Percentiles rank a stretch among this genome's conserved stretches.
phyloP scores from a whole-genome alignment of 1,284 basidiomycete species.

The Naganishia liquefaciens region DNA sequence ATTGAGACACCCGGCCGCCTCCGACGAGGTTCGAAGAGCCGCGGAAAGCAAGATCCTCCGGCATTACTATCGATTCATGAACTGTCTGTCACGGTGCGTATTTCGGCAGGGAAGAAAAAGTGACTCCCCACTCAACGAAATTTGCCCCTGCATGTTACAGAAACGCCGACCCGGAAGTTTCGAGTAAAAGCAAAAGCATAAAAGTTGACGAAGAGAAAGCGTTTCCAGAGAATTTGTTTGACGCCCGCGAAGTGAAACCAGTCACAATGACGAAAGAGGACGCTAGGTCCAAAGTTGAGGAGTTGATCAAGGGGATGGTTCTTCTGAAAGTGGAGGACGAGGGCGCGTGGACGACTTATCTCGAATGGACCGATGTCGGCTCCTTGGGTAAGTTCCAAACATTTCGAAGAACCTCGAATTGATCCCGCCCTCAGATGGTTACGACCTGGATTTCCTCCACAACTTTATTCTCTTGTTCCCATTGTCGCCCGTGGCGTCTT shows the following conservation, averaged over 20 bases:
- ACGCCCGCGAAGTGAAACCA: conserved; percentile 43
- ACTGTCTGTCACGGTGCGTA: conserved; percentile 28
- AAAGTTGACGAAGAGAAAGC: neutral
- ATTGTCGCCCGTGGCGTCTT: conserved; percentile 58
- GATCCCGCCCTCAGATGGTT: conserved; percentile 58
- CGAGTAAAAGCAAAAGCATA: neutral
- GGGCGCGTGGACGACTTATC: conserved; percentile 57
- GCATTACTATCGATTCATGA: conserved; percentile 39
- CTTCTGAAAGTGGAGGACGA: conserved; percentile 47
- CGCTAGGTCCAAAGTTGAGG: conserved; percentile 49
- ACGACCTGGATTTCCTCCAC: conserved; percentile 65
- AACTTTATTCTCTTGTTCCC: conserved; percentile 74
- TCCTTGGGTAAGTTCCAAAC: conserved; percentile 61
- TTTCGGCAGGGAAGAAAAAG: too few species aligned
- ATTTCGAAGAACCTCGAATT: neutral
- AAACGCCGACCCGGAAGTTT: conserved; percentile 1
- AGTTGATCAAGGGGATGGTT: conserved; percentile 50
- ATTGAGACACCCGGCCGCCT: conserved; percentile 71
- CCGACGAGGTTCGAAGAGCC: conserved; percentile 67
- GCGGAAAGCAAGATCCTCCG: conserved; percentile 71
- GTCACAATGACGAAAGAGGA: conserved; percentile 55
- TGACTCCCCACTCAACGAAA: neutral
- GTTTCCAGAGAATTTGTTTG: conserved; percentile 28
- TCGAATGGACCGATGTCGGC: conserved; percentile 75
- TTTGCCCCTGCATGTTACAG: neutral